A percentile compares a stretch with the other conserved stretches of the same genome.
Conservation (phyloP, 1,284 basidiomycete species). For the Pyrrhoderma lamaoense region DNA sequence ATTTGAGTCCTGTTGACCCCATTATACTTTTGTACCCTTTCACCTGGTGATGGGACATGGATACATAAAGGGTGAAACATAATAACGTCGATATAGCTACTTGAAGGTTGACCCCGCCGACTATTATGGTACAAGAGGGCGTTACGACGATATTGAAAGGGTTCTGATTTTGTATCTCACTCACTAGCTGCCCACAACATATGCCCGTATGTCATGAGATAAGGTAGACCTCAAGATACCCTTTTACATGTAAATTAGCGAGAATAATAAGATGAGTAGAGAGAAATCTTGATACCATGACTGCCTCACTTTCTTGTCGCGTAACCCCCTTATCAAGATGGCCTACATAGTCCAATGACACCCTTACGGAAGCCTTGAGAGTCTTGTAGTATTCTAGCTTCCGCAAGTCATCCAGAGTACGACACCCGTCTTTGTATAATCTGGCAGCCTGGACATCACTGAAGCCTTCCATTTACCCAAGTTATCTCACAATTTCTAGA, state of each 20-base stretch:
- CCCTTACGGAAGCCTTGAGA: conserved; percentile 14
- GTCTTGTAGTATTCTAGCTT: conserved; percentile 10
- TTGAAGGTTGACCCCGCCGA: conserved; percentile 21
- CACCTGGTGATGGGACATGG: conserved; percentile 16
- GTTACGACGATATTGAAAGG: background rate
- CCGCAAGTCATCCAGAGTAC: conserved; percentile 18
- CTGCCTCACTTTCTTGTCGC: conserved; percentile 17
- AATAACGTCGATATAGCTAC: conserved; percentile 22
- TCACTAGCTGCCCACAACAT: conserved; percentile 21
- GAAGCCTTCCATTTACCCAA: too few species aligned
- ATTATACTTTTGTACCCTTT: conserved; percentile 11
- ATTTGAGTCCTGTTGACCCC: background rate
- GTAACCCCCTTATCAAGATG: conserved; percentile 13
- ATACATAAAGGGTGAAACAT: conserved; percentile 22
- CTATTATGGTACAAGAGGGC: conserved; percentile 16
- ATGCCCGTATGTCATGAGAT: conserved; percentile 17
- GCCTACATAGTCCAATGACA: conserved; percentile 15
- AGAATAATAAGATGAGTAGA: background rate
- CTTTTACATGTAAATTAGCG: background rate
- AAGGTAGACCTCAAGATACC: conserved; percentile 9
- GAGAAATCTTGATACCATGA: conserved; percentile 13
- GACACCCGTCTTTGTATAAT: conserved; percentile 19
- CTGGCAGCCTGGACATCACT: conserved; percentile 19
- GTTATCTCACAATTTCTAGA: too few species aligned
- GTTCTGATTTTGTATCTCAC: conserved; percentile 1